Percentiles rank a stretch among this genome's conserved stretches.
These are phyloP conservation scores for Eremothecium gossypii DNA, from an alignment of 1,139 yeast species.

Conservation along the genomic window DNA sequence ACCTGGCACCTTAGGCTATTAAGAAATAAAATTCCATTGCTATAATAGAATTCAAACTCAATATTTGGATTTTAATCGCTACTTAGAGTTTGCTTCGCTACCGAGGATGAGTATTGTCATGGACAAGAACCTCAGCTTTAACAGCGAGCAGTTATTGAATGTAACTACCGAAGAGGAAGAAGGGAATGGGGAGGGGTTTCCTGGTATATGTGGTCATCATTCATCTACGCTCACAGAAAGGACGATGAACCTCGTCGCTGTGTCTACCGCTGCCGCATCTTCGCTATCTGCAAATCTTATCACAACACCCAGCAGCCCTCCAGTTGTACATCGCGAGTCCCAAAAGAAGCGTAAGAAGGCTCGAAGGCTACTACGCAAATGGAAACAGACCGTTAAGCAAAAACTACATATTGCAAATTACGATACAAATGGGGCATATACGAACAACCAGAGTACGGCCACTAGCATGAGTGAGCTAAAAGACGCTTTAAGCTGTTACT, in stretches of 20 bases:
- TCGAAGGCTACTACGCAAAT: background rate
- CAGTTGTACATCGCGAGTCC: background rate
- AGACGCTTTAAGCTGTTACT: slow-evolving; percentile 3
- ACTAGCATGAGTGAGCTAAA: slow-evolving; percentile 1
- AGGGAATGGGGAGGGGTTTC: background rate
- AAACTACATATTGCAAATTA: slow-evolving; percentile 3
- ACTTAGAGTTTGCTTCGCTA: background rate
- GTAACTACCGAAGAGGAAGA: background rate
- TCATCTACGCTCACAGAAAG: background rate
- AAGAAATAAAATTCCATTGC: slow-evolving; percentile 3
- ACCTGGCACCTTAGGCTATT: slow-evolving; percentile 1
- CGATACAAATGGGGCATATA: background rate
- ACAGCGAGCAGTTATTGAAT: slow-evolving; percentile 2
- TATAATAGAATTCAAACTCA: slow-evolving; percentile 2
- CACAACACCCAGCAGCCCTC: background rate
- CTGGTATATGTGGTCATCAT: background rate
- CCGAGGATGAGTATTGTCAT: slow-evolving; percentile 3
- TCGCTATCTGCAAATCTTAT: background rate
- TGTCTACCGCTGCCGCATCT: background rate
- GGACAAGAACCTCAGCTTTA: slow-evolving; percentile 4
- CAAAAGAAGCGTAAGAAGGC: slow-evolving; percentile 1
- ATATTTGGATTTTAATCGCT: slow-evolving; percentile 3
- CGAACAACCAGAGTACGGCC: background rate
- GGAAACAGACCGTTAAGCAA: slow-evolving; percentile 4
- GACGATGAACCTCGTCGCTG: background rate